phyloP scores from a whole-genome alignment of 1,284 basidiomycete species.

The Leccinum subspadiceum region DNA sequence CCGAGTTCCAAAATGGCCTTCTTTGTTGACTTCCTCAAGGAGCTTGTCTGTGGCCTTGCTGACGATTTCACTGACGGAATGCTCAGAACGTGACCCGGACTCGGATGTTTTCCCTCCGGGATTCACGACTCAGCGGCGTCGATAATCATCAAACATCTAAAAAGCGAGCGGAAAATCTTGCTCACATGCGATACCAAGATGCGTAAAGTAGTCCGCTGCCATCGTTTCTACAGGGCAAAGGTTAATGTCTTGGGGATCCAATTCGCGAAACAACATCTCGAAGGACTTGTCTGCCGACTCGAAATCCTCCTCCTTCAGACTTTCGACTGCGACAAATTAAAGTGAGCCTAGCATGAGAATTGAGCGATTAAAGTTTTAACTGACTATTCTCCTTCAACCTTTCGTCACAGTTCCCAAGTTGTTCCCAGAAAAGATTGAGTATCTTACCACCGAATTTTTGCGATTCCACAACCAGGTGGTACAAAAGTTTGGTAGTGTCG shows the following conservation, averaged over 20 bases:
- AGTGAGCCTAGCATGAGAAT: neutral
- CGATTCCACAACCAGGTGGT: slow-evolving; percentile 5
- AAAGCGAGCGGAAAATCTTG: neutral
- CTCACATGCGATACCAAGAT: slow-evolving; percentile 9
- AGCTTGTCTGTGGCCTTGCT: neutral
- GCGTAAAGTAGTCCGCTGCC: slow-evolving; percentile 4
- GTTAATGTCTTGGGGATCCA: neutral
- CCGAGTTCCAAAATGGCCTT: neutral
- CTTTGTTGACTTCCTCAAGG: neutral
- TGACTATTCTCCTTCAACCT: slow-evolving; percentile 1
- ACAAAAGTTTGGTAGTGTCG: neutral
- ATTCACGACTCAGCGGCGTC: neutral
- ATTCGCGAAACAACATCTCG: slow-evolving; percentile 1
- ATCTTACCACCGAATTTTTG: slow-evolving; percentile 3
- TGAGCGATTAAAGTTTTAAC: neutral
- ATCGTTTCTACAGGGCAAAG: slow-evolving; percentile 1
- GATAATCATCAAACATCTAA: neutral
- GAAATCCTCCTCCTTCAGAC: neutral
- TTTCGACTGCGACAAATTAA: neutral
- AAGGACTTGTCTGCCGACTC: neutral
- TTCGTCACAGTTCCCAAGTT: neutral
- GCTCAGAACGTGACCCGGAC: neutral
- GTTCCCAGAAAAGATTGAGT: slow-evolving; percentile 4
- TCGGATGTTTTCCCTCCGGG: neutral
- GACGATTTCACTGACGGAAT: neutral